A percentile compares a stretch with the other conserved stretches of the same genome.
phyloP scores from a whole-genome alignment of 345 rosid genomes.

The Syzygium jambos region DNA sequence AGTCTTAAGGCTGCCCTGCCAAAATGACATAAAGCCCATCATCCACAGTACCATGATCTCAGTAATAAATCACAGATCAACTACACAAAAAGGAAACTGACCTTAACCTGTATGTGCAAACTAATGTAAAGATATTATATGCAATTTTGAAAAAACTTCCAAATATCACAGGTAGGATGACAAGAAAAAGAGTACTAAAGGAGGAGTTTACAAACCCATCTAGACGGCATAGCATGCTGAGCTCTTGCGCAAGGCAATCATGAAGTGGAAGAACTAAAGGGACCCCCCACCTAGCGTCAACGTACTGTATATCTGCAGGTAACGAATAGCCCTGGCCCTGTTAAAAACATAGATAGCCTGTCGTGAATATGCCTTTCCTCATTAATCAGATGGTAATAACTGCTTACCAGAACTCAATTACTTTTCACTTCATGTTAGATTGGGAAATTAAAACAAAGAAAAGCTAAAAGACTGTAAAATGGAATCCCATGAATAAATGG shows the following conservation, averaged over 20 bases:
- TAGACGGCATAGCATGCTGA: slow-evolving; percentile 53
- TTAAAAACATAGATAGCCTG: slow-evolving; percentile 1
- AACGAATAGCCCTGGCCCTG: slow-evolving; percentile 96
- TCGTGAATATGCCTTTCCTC: background rate
- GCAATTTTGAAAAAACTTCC: background rate
- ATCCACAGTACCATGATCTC: slow-evolving; percentile 4
- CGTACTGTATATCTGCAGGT: slow-evolving; percentile 89
- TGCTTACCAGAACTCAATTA: background rate
- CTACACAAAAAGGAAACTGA: background rate
- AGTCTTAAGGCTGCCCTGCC: slow-evolving; percentile 86
- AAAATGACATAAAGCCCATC: slow-evolving; percentile 25
- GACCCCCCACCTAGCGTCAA: slow-evolving; percentile 76
- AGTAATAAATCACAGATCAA: background rate
- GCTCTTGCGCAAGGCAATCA: slow-evolving; percentile 71
- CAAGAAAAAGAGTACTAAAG: background rate
- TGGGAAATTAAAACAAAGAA: background rate
- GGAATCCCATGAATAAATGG: background rate
- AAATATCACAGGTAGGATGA: background rate
- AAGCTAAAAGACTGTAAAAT: background rate
- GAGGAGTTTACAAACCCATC: slow-evolving; percentile 49
- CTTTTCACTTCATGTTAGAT: background rate
- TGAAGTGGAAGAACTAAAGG: slow-evolving; percentile 84
- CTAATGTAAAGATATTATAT: background rate
- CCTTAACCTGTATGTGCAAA: background rate
- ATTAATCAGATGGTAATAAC: background rate